Evolutionary conservation across 306 rosid genomes (phyloP).

Genomic region (Vicia faba): DNA sequence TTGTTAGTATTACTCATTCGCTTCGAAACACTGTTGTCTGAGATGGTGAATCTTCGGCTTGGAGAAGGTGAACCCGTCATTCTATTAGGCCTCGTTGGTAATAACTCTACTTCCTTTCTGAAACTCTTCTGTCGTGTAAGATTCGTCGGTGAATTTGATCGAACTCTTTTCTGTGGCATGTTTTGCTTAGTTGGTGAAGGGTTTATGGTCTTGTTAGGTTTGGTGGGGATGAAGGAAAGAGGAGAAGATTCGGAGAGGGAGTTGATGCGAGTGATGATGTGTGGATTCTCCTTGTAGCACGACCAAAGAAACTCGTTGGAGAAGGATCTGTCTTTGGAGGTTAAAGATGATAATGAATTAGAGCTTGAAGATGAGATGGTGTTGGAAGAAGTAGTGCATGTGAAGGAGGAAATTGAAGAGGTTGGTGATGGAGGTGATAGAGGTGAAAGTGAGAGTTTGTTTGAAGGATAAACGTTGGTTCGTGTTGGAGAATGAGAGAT

Average conservation of each 20-base stretch:
- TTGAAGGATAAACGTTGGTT: slow-evolving; percentile 30
- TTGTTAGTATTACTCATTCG: slow-evolving; percentile 7
- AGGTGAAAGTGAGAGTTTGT: slow-evolving; percentile 59
- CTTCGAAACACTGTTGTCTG: slow-evolving; percentile 38
- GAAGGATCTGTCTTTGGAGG: slow-evolving; percentile 62
- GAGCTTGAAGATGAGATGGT: slow-evolving; percentile 40
- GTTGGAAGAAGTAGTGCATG: slow-evolving; percentile 48
- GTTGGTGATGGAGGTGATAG: slow-evolving; percentile 71
- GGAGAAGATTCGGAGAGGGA: slow-evolving; percentile 49
- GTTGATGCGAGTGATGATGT: slow-evolving; percentile 59
- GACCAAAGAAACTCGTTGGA: slow-evolving; percentile 73
- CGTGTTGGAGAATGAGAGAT: slow-evolving; percentile 49
- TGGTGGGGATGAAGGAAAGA: background rate
- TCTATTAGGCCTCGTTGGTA: slow-evolving; percentile 11
- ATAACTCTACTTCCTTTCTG: slow-evolving; percentile 44
- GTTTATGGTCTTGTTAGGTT: background rate
- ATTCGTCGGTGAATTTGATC: slow-evolving; percentile 60
- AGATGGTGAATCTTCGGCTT: slow-evolving; percentile 46
- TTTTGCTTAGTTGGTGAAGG: slow-evolving; percentile 9
- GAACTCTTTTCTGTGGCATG: slow-evolving; percentile 60
- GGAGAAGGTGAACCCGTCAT: slow-evolving; percentile 63
- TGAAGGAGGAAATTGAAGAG: slow-evolving; percentile 55
- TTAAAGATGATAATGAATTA: slow-evolving; percentile 1
- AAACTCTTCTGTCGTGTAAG: slow-evolving; percentile 75
- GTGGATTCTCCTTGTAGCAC: slow-evolving; percentile 70